Conservation (phyloP, 768 basidiomycete genomes). For the Omphalotus guepiniiformis region DNA sequence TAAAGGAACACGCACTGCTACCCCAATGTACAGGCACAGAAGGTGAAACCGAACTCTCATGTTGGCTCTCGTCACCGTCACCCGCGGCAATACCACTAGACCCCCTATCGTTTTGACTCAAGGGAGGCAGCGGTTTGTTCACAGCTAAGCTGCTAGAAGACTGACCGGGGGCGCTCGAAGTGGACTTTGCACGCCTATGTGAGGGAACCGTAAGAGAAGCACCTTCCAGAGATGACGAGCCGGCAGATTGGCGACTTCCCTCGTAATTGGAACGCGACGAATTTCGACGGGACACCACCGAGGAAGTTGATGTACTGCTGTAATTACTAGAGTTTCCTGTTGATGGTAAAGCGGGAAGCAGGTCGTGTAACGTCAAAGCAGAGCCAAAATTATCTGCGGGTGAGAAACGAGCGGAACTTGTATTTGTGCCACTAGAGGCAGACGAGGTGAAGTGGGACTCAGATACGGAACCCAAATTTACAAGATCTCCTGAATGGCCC, state of each 20-base stretch:
- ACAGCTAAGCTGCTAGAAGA: not conserved
- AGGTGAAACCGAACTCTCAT: not conserved
- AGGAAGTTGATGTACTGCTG: not conserved
- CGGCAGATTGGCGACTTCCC: not conserved
- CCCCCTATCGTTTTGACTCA: not conserved
- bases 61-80: not conserved
- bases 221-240: not conserved
- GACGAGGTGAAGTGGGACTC: not conserved
- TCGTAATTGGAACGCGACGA: not conserved
- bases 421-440: not conserved
- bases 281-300: not conserved
- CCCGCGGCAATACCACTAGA: not conserved
- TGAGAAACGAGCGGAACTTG: not conserved
- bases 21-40: constrained; percentile 13
- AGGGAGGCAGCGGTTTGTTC: not conserved
- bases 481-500: not conserved
- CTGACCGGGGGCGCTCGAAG: not conserved
- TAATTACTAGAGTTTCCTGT: not conserved
- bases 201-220: not conserved
- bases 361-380: too few relatives aligned
- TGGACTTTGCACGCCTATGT: constrained; percentile 2
- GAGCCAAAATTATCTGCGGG: not conserved
- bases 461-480: not conserved
- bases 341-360: too few relatives aligned
- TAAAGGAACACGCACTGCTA: constrained; percentile 9